Percentiles rank a stretch among this genome's conserved stretches.
phyloP scores from a whole-genome alignment of 306 rosid genomes.

The Begonia masoniana region DNA sequence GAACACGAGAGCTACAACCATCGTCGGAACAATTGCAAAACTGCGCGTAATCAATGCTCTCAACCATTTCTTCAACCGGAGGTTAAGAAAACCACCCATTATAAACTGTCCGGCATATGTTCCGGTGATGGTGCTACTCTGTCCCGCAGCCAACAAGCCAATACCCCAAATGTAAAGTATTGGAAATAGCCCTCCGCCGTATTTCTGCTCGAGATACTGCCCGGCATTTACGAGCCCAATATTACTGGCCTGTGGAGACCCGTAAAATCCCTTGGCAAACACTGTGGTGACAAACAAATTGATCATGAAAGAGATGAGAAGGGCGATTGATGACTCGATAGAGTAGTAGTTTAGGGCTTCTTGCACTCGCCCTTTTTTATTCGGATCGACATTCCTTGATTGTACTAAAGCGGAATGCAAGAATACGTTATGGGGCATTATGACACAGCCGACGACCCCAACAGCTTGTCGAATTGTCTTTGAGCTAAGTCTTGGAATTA shows the following conservation, averaged over 20 bases:
- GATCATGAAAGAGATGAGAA: conserved; percentile 56
- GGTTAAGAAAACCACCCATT: conserved; percentile 89
- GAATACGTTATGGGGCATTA: conserved; percentile 96
- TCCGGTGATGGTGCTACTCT: conserved; percentile 95
- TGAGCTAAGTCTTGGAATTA: conserved; percentile 91
- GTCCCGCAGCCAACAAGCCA: conserved; percentile 92
- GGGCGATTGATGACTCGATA: conserved; percentile 83
- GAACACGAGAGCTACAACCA: conserved; percentile 68
- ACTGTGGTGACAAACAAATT: conserved; percentile 85
- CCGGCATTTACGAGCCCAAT: conserved; percentile 93
- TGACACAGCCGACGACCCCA: conserved; percentile 91
- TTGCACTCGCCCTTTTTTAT: conserved; percentile 64
- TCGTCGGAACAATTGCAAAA: conserved; percentile 78
- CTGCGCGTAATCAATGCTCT: conserved; percentile 86
- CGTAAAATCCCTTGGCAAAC: conserved; percentile 85
- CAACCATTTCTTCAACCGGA: conserved; percentile 84
- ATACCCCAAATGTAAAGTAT: conserved; percentile 89
- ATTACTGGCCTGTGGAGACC: conserved; percentile 51
- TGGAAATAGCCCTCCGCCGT: conserved; percentile 81
- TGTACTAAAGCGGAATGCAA: conserved; percentile 96
- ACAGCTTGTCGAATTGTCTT: conserved; percentile 87
- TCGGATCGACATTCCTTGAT: conserved; percentile 62
- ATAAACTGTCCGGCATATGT: conserved; percentile 98
- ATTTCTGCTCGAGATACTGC: conserved; percentile 74
- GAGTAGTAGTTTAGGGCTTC: conserved; percentile 90